Evolutionary conservation across 2,329 filamentous ascomycete genomes (phyloP).

Genomic region (Microsporum canis): DNA sequence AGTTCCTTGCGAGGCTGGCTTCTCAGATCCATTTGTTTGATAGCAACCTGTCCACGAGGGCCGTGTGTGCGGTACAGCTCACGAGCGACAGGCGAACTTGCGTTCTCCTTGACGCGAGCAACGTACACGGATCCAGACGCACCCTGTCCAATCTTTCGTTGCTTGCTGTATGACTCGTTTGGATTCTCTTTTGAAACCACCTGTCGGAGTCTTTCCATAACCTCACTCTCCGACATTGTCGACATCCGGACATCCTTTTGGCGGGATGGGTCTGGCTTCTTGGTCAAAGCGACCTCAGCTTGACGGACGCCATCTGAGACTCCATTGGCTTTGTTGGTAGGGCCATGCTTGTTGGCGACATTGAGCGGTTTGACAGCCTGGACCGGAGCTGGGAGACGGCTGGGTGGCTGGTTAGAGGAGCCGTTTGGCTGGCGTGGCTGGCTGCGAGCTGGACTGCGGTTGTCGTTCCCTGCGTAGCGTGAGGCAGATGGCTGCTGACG

Average conservation of each 20-base stretch:
- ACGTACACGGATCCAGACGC: constrained; percentile 97
- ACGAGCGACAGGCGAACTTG: constrained; percentile 67
- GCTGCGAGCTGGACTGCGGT: constrained; percentile 28
- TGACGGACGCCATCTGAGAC: constrained; percentile 64
- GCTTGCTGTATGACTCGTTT: constrained; percentile 91
- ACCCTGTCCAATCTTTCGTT: constrained; percentile 98
- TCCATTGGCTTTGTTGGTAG: constrained; percentile 29
- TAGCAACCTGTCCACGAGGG: constrained; percentile 77
- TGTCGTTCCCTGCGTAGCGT: constrained; percentile 22
- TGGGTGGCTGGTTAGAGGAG: constrained; percentile 41
- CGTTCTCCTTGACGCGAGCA: constrained; percentile 82
- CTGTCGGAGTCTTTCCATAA: constrained; percentile 90
- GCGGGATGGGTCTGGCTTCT: constrained; percentile 61
- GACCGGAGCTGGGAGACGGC: constrained; percentile 47
- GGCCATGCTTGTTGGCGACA: constrained; percentile 54
- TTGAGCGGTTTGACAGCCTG: constrained; percentile 65
- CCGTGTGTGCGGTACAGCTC: constrained; percentile 71
- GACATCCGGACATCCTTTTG: constrained; percentile 96
- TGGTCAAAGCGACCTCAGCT: constrained; percentile 76
- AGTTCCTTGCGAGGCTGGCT: constrained; percentile 95
- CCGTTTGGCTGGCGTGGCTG: constrained; percentile 34
- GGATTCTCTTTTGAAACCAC: constrained; percentile 94
- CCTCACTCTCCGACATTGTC: constrained; percentile 91
- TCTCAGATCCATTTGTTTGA: constrained; percentile 98
- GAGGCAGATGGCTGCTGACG: constrained; percentile 23